Evolutionary conservation across 192 early-diverging fungal genomes (phyloP), one percentile per base, ranked within the genome.

Genomic region (Coemansia pectinata): DNA sequence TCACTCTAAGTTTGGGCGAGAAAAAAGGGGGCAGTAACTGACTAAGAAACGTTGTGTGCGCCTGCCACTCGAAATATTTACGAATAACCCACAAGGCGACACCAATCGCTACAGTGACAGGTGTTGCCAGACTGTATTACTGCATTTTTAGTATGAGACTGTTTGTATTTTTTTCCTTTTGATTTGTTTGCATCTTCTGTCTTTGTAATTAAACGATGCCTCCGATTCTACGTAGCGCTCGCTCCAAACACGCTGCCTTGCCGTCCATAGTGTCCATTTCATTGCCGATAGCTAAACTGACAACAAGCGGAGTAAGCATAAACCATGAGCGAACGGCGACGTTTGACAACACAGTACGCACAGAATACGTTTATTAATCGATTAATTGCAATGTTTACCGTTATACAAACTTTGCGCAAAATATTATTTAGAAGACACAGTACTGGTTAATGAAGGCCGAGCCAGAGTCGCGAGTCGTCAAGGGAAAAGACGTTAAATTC

Each of bases 381-480:
- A 4, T 21, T 17, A 8, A 19, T 48, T 21, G 19, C 47, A 19
- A 8, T 48, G 47, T 17, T 48, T 48, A 48, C 47, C 19, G 47
- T 5, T 19, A 6, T 7, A 9, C 0, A 4, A 27, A 9, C 25
- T 10, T 29, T 4, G 7, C 11, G 23, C 23, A 9, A 27, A 60
- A 61, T 31, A 12, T 9, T 25, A 27, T 21, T 8, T 74, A 68
- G 72, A 65, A 23, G 38, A 34, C 38, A 23, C 74, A 78, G 17
- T 87, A 86, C 72, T 95, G 90, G 89, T 75, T 95, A n/a, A 91
- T 95, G 86, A 95, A 95, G 63, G 89, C 90, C 14, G 93, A 93
- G 69, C 91, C 91, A 5, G 89, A 95, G 33, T 83, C 89, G 2
- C 83, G 91, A 23, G 52, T 92, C 19, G 88, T 86, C 36, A 88